Percentiles rank a stretch among this genome's conserved stretches.
Evolutionary conservation across 2,329 filamentous ascomycete species (phyloP).

Genomic region (Ceratocystis alfenasii): DNA sequence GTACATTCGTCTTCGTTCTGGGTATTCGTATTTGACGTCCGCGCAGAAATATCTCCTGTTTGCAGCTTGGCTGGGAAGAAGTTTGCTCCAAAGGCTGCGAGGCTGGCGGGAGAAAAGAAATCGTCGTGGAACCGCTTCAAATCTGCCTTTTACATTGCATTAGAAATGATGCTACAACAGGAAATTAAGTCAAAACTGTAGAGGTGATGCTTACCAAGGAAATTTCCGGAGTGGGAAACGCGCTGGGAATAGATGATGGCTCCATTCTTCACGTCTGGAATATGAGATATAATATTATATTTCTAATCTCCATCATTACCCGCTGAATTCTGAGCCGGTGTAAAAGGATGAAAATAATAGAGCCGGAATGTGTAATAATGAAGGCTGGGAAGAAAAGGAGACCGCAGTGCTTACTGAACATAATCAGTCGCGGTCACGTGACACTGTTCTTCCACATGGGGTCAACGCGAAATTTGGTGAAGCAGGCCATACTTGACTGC

Average conservation of each 20-base stretch:
- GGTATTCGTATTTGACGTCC: background rate
- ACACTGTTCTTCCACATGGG: too few relatives aligned
- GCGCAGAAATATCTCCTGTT: background rate
- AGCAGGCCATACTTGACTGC: background rate
- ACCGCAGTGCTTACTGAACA: background rate
- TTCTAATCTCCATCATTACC: background rate
- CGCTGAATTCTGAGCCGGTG: background rate
- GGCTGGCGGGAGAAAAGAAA: constrained; percentile 7
- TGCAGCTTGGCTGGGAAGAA: constrained; percentile 12
- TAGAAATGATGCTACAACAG: background rate
- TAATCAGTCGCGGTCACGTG: too few relatives aligned
- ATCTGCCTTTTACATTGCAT: background rate
- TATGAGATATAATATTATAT: too few relatives aligned
- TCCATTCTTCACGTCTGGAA: constrained; percentile 11
- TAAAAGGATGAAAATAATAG: background rate
- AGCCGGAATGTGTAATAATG: background rate
- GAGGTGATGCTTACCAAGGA: background rate
- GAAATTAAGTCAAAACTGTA: background rate
- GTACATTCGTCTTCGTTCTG: constrained; percentile 27
- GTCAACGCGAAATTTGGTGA: background rate
- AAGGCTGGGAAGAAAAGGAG: background rate
- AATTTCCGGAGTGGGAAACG: background rate
- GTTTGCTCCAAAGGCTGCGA: background rate
- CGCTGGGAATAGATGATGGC: background rate
- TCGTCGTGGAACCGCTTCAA: constrained; percentile 15